Base-by-base conservation (phyloP, 1,284 basidiomycete species). In the Cronartium quercuum region DNA sequence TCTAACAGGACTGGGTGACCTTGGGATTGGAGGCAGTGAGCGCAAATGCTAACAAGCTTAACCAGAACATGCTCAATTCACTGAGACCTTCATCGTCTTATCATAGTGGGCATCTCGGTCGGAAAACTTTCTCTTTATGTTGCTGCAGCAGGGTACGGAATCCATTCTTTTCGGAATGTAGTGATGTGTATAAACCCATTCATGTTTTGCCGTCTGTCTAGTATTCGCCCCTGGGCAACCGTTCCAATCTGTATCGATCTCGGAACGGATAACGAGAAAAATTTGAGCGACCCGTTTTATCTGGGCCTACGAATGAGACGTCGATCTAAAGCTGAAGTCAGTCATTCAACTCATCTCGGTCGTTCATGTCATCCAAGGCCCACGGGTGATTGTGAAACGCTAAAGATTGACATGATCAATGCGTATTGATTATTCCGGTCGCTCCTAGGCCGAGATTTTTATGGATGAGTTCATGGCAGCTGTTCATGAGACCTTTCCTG, bases 391-490 rank as follows among this genome's bases (percentile, higher is more conserved):
- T 15, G 24, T 34, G n/a, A 1, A 38, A 10, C 15, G 29, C 38
- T 64, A 18, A 21, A 55, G 24, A 66, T 58, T 18, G 42, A 47
- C 35, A 29, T 55, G 40, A 62, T 37, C 24, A 40, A n/a, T 35
- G 10, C 6, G n/a, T 3, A 2, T 21, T 10, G 18, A 55, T n/a
- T 55, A 0, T 2, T 35, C 41, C 29, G 29, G 29, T 29, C 29
- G 29, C 29, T 29, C 29, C 29, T 29, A 79, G 79, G 81, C 83
- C 60, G 77, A 85, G 62, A 89, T 86, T 76, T 94, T 96, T 82
- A 91, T 96, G 88, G 92, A 95, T 80, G 90, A 92, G 81, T 94
- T 96, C 82, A 94, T 96, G 91, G 82, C 84, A 38, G 91, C 91
- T 80, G 90, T 92, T 84, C 83, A 86, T 35, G 80, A 82, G 51